A percentile compares a stretch with the other conserved stretches of the same genome.
Conservation (phyloP, 139 green algal species). For the Pleodorina starrii region DNA sequence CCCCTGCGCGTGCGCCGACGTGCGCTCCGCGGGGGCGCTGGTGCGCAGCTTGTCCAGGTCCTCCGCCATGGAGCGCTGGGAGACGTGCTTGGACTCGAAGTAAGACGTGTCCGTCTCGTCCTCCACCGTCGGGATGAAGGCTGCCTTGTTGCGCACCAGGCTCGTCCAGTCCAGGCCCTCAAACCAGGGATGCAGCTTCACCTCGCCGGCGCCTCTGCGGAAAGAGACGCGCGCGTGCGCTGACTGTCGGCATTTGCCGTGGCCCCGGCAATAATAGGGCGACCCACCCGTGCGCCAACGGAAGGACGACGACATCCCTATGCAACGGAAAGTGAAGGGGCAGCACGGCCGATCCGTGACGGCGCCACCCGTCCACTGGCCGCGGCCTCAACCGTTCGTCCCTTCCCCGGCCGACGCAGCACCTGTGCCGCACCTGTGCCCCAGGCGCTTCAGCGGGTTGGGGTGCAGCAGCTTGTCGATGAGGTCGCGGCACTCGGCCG, state of each 20-base stretch:
- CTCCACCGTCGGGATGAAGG: slow-evolving; percentile 81
- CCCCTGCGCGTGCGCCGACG: neutral
- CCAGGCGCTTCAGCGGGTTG: slow-evolving; percentile 81
- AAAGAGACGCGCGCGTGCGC: neutral
- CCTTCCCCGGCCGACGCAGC: too few relatives aligned
- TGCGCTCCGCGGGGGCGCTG: neutral
- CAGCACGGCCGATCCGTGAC: too few relatives aligned
- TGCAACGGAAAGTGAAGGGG: too few relatives aligned
- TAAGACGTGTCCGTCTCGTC: slow-evolving; percentile 81
- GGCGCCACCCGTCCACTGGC: too few relatives aligned
- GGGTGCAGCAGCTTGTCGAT: slow-evolving; percentile 83
- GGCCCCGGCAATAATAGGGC: too few relatives aligned
- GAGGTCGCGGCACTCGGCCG: slow-evolving; percentile 86
- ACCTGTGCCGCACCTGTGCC: slow-evolving; percentile 64
- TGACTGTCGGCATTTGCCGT: too few relatives aligned
- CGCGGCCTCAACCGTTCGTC: too few relatives aligned
- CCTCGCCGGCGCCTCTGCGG: slow-evolving; percentile 72
- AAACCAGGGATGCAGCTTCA: slow-evolving; percentile 94
- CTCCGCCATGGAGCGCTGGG: slow-evolving; percentile 63
- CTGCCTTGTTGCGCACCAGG: slow-evolving; percentile 81
- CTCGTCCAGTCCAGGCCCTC: slow-evolving; percentile 84
- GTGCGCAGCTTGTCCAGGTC: slow-evolving; percentile 58
- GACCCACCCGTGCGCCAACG: too few relatives aligned
- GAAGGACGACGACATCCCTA: too few relatives aligned
- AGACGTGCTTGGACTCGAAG: slow-evolving; percentile 71